These are phyloP conservation scores for Tetrahymena malaccensis DNA, from an alignment of 73 alveolate genomes.

Conservation along the genomic window DNA sequence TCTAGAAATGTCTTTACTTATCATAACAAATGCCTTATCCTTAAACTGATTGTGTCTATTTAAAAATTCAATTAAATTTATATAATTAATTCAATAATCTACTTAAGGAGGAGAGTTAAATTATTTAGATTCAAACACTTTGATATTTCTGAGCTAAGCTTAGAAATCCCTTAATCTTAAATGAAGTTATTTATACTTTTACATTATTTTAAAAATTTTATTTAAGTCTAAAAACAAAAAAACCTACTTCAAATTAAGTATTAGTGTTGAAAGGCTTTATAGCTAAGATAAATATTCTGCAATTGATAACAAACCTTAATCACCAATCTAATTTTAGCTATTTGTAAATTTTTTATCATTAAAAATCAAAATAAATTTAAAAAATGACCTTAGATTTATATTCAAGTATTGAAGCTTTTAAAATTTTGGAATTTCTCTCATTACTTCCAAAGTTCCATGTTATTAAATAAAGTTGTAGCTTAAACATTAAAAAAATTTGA, in stretches of 20 bases:
- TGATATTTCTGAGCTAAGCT: neutral
- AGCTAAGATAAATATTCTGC: neutral
- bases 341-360: too few relatives aligned
- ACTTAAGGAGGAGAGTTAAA: neutral
- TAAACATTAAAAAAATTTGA: neutral
- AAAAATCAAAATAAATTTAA: neutral
- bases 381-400: neutral
- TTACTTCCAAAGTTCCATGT: neutral
- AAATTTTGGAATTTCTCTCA: neutral
- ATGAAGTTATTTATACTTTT: neutral
- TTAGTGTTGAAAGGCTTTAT: neutral
- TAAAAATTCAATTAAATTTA: neutral
- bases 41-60: neutral
- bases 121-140: neutral
- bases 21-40: neutral
- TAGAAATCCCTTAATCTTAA: neutral
- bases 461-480: neutral
- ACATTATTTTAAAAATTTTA: too few relatives aligned
- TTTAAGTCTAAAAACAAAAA: neutral
- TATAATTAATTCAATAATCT: neutral
- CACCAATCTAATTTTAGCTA: neutral
- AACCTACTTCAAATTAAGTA: neutral
- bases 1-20: neutral
- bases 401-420: neutral
- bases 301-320: neutral